A percentile compares a stretch with the other conserved stretches of the same genome.
phyloP scores from a whole-genome alignment of 2,329 filamentous ascomycete species.

The Aspergillus flavus region DNA sequence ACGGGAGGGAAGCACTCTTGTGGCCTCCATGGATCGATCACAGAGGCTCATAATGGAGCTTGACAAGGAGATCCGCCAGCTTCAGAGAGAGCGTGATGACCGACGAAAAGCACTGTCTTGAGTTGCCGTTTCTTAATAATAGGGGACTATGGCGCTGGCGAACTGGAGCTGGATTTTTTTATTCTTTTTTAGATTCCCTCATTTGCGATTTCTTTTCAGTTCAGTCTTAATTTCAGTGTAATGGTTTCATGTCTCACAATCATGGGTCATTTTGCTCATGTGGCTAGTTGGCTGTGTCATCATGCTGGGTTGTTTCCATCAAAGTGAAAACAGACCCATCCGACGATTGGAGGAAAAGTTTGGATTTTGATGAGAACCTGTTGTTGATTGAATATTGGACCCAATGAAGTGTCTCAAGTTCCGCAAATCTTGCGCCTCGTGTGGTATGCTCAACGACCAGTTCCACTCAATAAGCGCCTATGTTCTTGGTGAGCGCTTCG shows the following conservation, averaged over 20 bases:
- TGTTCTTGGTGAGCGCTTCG: conserved; percentile 35
- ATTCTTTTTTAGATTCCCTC: conserved; percentile 27
- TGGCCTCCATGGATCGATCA: conserved; percentile 66
- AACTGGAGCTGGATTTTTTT: conserved; percentile 14
- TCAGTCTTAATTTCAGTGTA: conserved; percentile 20
- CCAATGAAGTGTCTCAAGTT: conserved; percentile 28
- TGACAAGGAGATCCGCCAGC: conserved; percentile 67
- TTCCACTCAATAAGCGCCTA: conserved; percentile 39
- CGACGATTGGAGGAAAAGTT: conserved; percentile 28
- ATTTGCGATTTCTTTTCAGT: conserved; percentile 19
- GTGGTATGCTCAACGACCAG: conserved; percentile 21
- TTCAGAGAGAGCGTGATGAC: conserved; percentile 59
- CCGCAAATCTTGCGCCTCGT: conserved; percentile 14
- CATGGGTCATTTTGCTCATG: conserved; percentile 17
- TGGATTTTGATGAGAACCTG: conserved; percentile 17
- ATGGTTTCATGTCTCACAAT: conserved; percentile 33
- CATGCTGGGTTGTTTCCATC: conserved; percentile 31
- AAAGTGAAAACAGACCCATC: conserved; percentile 23
- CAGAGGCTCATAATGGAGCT: conserved; percentile 73
- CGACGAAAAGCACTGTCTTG: conserved; percentile 35
- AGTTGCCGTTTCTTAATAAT: conserved; percentile 12
- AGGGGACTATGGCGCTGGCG: background rate
- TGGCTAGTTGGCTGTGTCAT: conserved; percentile 28
- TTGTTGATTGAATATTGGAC: conserved; percentile 23
- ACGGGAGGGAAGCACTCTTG: conserved; percentile 64